Conservation (phyloP, 352 stramenopile genomes). For the Phytophthora rubi region DNA sequence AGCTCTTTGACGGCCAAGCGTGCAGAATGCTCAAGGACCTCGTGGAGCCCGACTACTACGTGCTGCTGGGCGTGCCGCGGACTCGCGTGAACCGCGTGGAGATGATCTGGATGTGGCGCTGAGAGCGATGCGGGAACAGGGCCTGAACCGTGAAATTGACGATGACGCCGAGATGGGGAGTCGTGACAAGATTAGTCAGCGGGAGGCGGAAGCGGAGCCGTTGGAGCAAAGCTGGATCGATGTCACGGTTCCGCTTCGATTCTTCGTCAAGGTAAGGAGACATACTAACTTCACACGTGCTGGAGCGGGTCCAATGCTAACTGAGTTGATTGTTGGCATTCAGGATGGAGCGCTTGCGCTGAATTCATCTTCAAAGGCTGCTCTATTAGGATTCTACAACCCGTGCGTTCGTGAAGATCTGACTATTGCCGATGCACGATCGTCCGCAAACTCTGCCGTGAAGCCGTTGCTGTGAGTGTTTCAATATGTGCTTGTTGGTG, state of each 20-base stretch:
- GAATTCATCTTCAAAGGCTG: constrained; percentile 62
- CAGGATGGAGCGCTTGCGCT: constrained; percentile 71
- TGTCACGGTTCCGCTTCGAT: constrained; percentile 81
- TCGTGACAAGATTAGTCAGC: constrained; percentile 17
- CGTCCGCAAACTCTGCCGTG: constrained; percentile 9
- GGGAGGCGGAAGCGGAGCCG: constrained; percentile 30
- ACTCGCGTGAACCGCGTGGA: constrained; percentile 37
- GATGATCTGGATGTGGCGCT: constrained; percentile 28
- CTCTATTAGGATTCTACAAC: constrained; percentile 85
- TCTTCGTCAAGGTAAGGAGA: constrained; percentile 70
- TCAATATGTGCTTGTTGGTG: background rate
- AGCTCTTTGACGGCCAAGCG: too few species aligned
- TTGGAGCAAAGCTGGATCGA: constrained; percentile 72
- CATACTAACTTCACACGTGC: background rate
- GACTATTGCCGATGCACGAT: constrained; percentile 43
- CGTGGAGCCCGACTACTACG: constrained; percentile 84
- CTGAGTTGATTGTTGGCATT: constrained; percentile 2
- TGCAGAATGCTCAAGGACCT: too few species aligned
- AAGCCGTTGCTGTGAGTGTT: constrained; percentile 69
- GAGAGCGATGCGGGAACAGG: constrained; percentile 19
- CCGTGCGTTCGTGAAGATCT: constrained; percentile 64
- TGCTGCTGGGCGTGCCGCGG: constrained; percentile 72
- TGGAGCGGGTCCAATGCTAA: background rate
- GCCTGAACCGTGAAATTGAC: constrained; percentile 33
- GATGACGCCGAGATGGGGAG: constrained; percentile 27